Percentiles rank a stretch among this genome's conserved stretches.
phyloP scores from a whole-genome alignment of 2,329 filamentous ascomycete genomes.

The Pseudonectria buxi region DNA sequence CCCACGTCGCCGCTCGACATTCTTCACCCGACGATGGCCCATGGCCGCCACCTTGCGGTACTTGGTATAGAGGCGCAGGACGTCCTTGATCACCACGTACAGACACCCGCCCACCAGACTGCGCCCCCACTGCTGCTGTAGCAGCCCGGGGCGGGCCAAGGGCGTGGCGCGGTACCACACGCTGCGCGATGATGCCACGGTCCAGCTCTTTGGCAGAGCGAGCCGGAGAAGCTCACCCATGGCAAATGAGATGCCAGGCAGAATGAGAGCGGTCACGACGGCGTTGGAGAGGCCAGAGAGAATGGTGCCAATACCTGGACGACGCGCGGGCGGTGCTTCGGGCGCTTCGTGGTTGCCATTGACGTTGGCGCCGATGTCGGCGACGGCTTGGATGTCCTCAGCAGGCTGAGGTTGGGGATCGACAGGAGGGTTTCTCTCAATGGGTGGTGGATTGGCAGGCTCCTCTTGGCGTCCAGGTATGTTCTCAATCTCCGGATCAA shows the following conservation, averaged over 20 bases:
- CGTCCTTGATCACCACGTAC: constrained; percentile 76
- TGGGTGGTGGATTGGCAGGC: constrained; percentile 2
- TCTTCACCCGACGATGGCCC: constrained; percentile 47
- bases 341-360: constrained; percentile 28
- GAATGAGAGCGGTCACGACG: constrained; percentile 56
- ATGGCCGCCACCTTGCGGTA: constrained; percentile 53
- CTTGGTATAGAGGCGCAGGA: constrained; percentile 55
- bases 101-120: constrained; percentile 83
- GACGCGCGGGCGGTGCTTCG: constrained; percentile 27
- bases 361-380: constrained; percentile 1
- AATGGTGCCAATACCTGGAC: constrained; percentile 28
- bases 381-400: background rate
- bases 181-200: constrained; percentile 33
- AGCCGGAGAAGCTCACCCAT: constrained; percentile 70
- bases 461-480: constrained; percentile 7
- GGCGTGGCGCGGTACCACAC: constrained; percentile 16
- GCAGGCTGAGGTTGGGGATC: background rate
- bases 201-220: constrained; percentile 62
- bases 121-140: constrained; percentile 82
- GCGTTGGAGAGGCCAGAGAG: constrained; percentile 41
- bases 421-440: no score
- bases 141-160: constrained; percentile 50
- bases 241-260: constrained; percentile 72
- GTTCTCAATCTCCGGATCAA: constrained; percentile 14
- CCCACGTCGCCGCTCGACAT: constrained; percentile 34